These are phyloP conservation scores for Babesia microti DNA, from an alignment of 169 alveolate genomes.

Conservation along the genomic window DNA sequence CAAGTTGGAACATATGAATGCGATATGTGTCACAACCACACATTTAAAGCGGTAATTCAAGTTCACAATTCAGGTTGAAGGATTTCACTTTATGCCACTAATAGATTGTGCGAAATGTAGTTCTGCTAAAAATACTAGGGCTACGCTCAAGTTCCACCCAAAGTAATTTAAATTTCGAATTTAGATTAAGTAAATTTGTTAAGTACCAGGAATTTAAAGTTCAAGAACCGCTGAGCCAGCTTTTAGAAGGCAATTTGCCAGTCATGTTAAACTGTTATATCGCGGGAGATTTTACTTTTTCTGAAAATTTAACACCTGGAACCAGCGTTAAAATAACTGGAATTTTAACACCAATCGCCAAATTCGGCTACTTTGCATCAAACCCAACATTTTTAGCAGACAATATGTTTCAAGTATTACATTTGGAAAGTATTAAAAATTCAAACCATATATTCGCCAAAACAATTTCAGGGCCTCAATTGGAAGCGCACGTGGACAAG, in stretches of 20 bases:
- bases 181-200: slow-evolving; percentile 70
- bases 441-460: slow-evolving; percentile 51
- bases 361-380: slow-evolving; percentile 56
- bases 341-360: slow-evolving; percentile 72
- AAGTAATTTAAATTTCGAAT: slow-evolving; percentile 45
- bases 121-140: slow-evolving; percentile 70
- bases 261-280: slow-evolving; percentile 75
- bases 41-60: slow-evolving; percentile 52
- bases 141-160: slow-evolving; percentile 65
- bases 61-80: slow-evolving; percentile 60
- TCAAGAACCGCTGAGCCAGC: slow-evolving; percentile 85
- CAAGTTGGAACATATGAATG: slow-evolving; percentile 88
- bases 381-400: slow-evolving; percentile 56
- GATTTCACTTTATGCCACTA: slow-evolving; percentile 77
- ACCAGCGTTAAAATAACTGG: slow-evolving; percentile 72
- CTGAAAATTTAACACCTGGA: slow-evolving; percentile 45
- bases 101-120: slow-evolving; percentile 79
- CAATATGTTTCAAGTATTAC: slow-evolving; percentile 69
- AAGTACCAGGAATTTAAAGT: slow-evolving; percentile 83
- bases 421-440: slow-evolving; percentile 71
- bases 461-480: slow-evolving; percentile 32
- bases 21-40: slow-evolving; percentile 84
- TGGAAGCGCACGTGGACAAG: slow-evolving; percentile 4
- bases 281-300: slow-evolving; percentile 64
- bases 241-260: slow-evolving; percentile 91